Evolutionary conservation across 192 early-diverging fungal genomes (phyloP).

Genomic region (Entomortierella parvispora): DNA sequence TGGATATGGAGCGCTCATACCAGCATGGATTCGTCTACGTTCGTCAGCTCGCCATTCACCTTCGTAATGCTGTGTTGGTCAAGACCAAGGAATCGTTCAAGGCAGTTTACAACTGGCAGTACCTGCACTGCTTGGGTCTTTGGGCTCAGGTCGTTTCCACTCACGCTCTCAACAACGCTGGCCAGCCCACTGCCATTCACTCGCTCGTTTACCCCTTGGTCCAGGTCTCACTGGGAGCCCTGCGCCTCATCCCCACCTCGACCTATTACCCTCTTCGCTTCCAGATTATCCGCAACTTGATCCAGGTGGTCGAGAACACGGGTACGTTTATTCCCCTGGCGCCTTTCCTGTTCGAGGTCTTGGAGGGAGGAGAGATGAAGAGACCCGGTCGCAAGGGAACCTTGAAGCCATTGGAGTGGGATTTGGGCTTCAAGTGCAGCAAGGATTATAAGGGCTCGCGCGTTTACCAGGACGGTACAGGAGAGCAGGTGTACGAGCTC

Average conservation of each 20-base stretch:
- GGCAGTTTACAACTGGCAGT: slow-evolving; percentile 98
- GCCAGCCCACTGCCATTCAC: slow-evolving; percentile 64
- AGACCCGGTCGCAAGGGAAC: slow-evolving; percentile 80
- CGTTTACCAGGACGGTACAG: slow-evolving; percentile 85
- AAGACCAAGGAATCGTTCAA: slow-evolving; percentile 90
- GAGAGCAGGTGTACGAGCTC: slow-evolving; percentile 79
- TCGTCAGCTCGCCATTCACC: slow-evolving; percentile 91
- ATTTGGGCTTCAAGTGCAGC: slow-evolving; percentile 79
- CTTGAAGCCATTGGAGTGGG: slow-evolving; percentile 86
- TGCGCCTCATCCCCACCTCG: slow-evolving; percentile 86
- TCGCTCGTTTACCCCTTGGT: slow-evolving; percentile 91
- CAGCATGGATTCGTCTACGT: slow-evolving; percentile 94
- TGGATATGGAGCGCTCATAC: slow-evolving; percentile 84
- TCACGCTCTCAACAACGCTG: slow-evolving; percentile 66
- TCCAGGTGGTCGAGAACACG: slow-evolving; percentile 76
- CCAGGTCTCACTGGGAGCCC: slow-evolving; percentile 78
- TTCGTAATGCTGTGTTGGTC: slow-evolving; percentile 88
- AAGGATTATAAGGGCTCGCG: slow-evolving; percentile 86
- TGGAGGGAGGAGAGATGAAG: slow-evolving; percentile 78
- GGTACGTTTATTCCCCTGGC: slow-evolving; percentile 87
- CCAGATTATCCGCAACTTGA: slow-evolving; percentile 80
- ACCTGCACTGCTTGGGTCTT: slow-evolving; percentile 89
- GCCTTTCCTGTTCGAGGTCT: slow-evolving; percentile 85
- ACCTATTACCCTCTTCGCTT: slow-evolving; percentile 95
- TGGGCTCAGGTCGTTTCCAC: slow-evolving; percentile 88